Evolutionary conservation across 371 early-diverging fungal genomes (phyloP), one percentile per base, ranked within the genome.

Genomic region (Nematocida minor): DNA sequence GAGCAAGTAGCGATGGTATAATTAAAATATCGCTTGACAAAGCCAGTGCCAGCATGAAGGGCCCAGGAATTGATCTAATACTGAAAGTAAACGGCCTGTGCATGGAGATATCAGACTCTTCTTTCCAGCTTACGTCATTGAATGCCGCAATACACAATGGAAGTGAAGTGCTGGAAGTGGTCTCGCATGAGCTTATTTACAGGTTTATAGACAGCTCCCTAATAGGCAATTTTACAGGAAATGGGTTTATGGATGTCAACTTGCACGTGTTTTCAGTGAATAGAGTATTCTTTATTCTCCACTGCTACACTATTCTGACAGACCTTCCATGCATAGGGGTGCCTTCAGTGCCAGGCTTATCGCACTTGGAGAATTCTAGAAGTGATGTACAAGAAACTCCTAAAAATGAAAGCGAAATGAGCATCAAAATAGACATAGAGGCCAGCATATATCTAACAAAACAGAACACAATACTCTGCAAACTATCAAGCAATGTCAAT

Each of bases 271-370:
- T 64, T 29, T 16, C 34, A 7, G 18, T 62, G 40, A 74, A 74
- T 46, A 63, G 77, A 55, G 29, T 53, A 31, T 55, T 74, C 22
- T 74, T 74, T 34, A 63, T 74, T 7, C 77, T 64, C 20, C 31
- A 53, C 16, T 9, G 27, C 7, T 74, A 74, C 53, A 40, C 38
- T 0, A 62, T 74, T 4, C 2, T 74, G 6, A 51, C 55, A 42
- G 68, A 68, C 16, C 4, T 7, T 22, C 51, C 51, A 51, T 22
- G n/a, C 9, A 22, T n/a, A 9, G 51, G 51, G n/a, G 51, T 51
- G 7, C 51, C 51, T 22, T 22, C n/a, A 9, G 27, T 51, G 0
- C 51, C 51, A 1, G 22, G 2, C 11, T 27, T 51, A 22, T 9
- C 11, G 1, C 7, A 51, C 51, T 51, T 51, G 22, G 0, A 9